phyloP scores from a whole-genome alignment of 2,329 filamentous ascomycete species.

The Fulvia fulva region DNA sequence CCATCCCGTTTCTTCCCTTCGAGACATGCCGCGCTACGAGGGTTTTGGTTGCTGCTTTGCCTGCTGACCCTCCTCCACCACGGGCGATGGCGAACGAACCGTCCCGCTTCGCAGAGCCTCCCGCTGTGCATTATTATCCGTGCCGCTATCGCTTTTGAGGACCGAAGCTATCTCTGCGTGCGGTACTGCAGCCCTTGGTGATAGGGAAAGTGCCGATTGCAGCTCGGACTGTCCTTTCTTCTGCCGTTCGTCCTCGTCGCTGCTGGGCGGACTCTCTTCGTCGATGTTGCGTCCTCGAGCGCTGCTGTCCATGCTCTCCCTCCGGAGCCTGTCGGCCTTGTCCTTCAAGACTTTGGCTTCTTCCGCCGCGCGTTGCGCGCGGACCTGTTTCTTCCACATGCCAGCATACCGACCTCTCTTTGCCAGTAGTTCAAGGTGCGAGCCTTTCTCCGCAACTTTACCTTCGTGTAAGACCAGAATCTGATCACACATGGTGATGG shows the following conservation, averaged over 20 bases:
- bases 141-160: slow-evolving; percentile 17
- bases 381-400: slow-evolving; percentile 53
- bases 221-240: slow-evolving; percentile 18
- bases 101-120: slow-evolving; percentile 29
- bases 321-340: slow-evolving; percentile 46
- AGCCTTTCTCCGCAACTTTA: slow-evolving; percentile 49
- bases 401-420: slow-evolving; percentile 44
- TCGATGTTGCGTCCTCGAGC: slow-evolving; percentile 21
- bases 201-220: slow-evolving; percentile 25
- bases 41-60: neutral
- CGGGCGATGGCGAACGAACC: slow-evolving; percentile 28
- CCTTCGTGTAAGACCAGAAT: slow-evolving; percentile 54
- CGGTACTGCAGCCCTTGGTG: slow-evolving; percentile 23
- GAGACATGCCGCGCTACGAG: neutral
- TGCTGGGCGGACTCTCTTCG: slow-evolving; percentile 28
- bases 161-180: slow-evolving; percentile 25
- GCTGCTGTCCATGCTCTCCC: slow-evolving; percentile 46
- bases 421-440: slow-evolving; percentile 49
- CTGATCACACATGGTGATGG: slow-evolving; percentile 54
- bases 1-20: neutral
- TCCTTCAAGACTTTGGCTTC: slow-evolving; percentile 48
- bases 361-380: slow-evolving; percentile 48
- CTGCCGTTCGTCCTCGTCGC: slow-evolving; percentile 35
- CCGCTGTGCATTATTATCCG: slow-evolving; percentile 21
- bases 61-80: slow-evolving; percentile 26